phyloP scores from a whole-genome alignment of 78 protist species.

The Cavenderia fasciculata region DNA sequence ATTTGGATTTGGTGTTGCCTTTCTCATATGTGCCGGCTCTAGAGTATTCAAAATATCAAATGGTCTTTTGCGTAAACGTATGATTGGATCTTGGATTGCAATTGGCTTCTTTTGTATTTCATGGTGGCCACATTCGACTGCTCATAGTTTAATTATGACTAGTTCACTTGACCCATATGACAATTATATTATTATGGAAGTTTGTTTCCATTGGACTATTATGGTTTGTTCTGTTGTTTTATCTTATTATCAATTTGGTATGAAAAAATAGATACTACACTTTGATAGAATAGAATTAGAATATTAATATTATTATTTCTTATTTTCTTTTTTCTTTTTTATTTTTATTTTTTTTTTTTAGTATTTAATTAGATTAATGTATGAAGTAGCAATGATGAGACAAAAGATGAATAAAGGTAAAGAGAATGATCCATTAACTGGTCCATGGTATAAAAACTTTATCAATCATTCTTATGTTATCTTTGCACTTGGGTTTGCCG shows the following conservation, averaged over 20 bases:
- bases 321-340: not conserved
- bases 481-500: not conserved
- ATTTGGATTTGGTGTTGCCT: slow-evolving; percentile 59
- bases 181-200: slow-evolving; percentile 46
- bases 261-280: too few relatives aligned
- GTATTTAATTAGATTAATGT: slow-evolving; percentile 63
- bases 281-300: too few relatives aligned
- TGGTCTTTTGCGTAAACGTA: slow-evolving; percentile 33
- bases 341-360: not conserved
- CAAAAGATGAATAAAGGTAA: slow-evolving; percentile 50
- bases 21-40: slow-evolving; percentile 35
- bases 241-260: slow-evolving; percentile 65
- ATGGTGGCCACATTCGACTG: slow-evolving; percentile 76
- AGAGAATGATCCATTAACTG: slow-evolving; percentile 41
- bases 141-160: slow-evolving; percentile 33
- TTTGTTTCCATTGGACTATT: slow-evolving; percentile 68
- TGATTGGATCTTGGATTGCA: slow-evolving; percentile 48
- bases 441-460: slow-evolving; percentile 1
- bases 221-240: slow-evolving; percentile 14
- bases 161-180: not conserved
- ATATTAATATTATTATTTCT: too few relatives aligned
- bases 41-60: slow-evolving; percentile 60
- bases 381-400: slow-evolving; percentile 78
- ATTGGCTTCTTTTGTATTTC: slow-evolving; percentile 2
- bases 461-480: not conserved